Evolutionary conservation across 2,329 filamentous ascomycete species (phyloP).

Genomic region (Chaetomium olivaceum): DNA sequence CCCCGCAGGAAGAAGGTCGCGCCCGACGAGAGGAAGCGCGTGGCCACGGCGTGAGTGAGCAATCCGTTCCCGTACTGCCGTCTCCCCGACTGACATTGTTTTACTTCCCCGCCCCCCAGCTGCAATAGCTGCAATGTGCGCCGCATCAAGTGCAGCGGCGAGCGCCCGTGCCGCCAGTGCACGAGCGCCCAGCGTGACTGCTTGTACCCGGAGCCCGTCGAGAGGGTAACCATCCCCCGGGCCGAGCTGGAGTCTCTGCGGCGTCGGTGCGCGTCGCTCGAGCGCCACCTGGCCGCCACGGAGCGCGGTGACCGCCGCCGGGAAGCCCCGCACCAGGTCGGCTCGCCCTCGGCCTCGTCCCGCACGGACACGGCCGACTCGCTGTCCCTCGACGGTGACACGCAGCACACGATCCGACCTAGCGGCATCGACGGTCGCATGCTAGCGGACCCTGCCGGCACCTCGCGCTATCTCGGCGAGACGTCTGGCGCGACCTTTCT

Average conservation of each 20-base stretch:
- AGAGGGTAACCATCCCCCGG: conserved; percentile 47
- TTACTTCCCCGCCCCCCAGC: conserved; percentile 34
- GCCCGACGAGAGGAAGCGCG: conserved; percentile 50
- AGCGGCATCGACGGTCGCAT: conserved; percentile 42
- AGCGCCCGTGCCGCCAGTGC: conserved; percentile 51
- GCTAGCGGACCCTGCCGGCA: conserved; percentile 48
- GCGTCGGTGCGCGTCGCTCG: conserved; percentile 22
- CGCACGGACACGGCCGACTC: conserved; percentile 13
- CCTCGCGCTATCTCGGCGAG: conserved; percentile 49
- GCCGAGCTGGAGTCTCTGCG: conserved; percentile 35
- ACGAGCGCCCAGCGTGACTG: conserved; percentile 47
- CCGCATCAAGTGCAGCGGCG: conserved; percentile 54
- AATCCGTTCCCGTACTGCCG: conserved; percentile 38
- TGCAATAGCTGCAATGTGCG: conserved; percentile 57
- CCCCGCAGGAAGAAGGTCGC: conserved; percentile 51
- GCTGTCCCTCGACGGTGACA: conserved; percentile 10
- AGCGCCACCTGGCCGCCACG: conserved; percentile 17
- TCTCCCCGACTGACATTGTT: background rate
- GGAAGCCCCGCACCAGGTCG: background rate
- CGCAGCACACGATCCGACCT: conserved; percentile 11
- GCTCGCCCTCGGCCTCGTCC: conserved; percentile 8
- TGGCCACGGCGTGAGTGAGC: conserved; percentile 50
- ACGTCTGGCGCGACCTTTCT: conserved; percentile 54
- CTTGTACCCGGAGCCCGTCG: conserved; percentile 47
- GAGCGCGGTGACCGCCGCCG: conserved; percentile 3